Evolutionary conservation across 768 basidiomycete genomes (phyloP).

Genomic region (Mycena rosella): DNA sequence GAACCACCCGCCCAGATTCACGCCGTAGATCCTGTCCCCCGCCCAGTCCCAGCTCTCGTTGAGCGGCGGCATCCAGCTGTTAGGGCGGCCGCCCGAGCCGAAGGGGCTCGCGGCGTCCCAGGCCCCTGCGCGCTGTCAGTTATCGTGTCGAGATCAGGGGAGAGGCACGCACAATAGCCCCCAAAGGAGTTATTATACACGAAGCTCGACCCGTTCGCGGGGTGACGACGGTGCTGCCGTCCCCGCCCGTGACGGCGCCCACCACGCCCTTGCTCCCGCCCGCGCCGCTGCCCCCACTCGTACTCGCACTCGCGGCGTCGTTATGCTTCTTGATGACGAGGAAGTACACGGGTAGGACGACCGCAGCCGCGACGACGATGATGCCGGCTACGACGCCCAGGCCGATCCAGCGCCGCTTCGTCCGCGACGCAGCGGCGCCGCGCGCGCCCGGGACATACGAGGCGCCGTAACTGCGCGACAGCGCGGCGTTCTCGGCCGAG

Average conservation of each 20-base stretch:
- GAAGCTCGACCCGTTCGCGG: too few species aligned
- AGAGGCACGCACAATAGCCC: conserved; percentile 15
- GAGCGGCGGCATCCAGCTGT: conserved; percentile 71
- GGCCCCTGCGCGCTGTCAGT: not conserved
- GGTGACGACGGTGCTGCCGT: too few species aligned
- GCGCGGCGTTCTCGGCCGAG: too few species aligned
- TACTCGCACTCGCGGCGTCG: too few species aligned
- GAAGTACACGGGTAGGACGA: conserved; percentile 4
- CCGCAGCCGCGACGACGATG: conserved; percentile 4
- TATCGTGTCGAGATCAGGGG: too few species aligned
- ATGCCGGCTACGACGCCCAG: not conserved
- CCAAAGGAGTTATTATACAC: conserved; percentile 15
- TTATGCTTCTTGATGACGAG: conserved; percentile 15
- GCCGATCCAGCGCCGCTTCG: not conserved
- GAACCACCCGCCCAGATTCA: conserved; percentile 76
- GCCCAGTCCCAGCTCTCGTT: conserved; percentile 70
- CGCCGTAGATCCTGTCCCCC: conserved; percentile 54
- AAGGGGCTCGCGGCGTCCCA: conserved; percentile 77
- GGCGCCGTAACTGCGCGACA: not conserved
- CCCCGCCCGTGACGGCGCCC: too few species aligned
- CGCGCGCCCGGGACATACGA: not conserved
- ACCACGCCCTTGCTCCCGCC: too few species aligned
- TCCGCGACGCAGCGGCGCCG: not conserved
- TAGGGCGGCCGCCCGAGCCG: conserved; percentile 76
- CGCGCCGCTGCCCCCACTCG: not conserved